Evolutionary conservation across 2,329 filamentous ascomycete species (phyloP).

Genomic region (Mycogone perniciosa): DNA sequence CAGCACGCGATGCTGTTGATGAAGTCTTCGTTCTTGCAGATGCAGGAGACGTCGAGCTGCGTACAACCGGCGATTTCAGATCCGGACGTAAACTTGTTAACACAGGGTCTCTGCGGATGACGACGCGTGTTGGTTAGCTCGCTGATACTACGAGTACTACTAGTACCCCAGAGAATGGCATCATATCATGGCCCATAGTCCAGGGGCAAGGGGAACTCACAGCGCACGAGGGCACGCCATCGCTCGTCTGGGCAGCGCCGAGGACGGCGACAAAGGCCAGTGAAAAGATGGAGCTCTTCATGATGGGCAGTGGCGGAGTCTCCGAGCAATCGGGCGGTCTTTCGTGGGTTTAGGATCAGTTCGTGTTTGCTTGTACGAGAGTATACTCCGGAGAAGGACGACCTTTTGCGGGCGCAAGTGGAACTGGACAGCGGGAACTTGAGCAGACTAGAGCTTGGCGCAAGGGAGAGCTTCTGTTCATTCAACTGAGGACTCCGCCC

Average conservation of each 20-base stretch:
- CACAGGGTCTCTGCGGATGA: constrained; percentile 25
- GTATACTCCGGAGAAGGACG: no score
- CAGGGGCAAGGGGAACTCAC: constrained; percentile 23
- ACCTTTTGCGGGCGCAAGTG: no score
- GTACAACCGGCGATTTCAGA: constrained; percentile 32
- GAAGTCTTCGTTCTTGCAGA: constrained; percentile 37
- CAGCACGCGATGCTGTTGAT: constrained; percentile 37
- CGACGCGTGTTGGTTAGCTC: no score
- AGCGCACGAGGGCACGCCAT: constrained; percentile 32
- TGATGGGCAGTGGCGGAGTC: constrained; percentile 17
- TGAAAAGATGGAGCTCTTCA: constrained; percentile 30
- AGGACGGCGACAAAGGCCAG: constrained; percentile 27
- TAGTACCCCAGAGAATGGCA: no score
- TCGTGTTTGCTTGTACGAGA: background rate
- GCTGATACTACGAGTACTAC: no score
- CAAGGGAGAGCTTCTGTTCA: no score
- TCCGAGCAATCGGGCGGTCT: no score
- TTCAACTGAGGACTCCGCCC: no score
- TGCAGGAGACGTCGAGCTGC: constrained; percentile 33
- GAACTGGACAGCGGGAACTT: no score
- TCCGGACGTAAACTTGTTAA: constrained; percentile 28
- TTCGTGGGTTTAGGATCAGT: background rate
- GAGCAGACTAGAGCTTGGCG: no score
- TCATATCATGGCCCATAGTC: no score
- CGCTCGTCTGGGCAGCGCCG: constrained; percentile 27